These are phyloP conservation scores for Malus hybrid DNA, from an alignment of 331 rosid genomes.

Conservation along the genomic window DNA sequence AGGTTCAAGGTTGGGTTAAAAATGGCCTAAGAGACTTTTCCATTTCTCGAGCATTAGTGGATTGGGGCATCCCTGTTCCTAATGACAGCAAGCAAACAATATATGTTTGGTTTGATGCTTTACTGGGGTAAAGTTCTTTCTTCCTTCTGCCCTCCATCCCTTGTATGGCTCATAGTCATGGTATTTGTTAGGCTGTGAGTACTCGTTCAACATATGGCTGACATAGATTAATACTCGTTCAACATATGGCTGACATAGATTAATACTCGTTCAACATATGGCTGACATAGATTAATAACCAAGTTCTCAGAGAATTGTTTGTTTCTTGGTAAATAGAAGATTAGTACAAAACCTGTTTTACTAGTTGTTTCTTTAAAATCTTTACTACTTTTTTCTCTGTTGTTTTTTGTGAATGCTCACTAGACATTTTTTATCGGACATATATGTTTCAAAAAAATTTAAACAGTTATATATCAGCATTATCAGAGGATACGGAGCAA, in stretches of 20 bases:
- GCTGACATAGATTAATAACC: not conserved
- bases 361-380: not conserved
- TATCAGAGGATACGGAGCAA: slow-evolving; percentile 57
- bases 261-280: too few species aligned
- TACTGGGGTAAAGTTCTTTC: slow-evolving; percentile 66
- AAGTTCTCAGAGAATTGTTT: not conserved
- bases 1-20: slow-evolving; percentile 97
- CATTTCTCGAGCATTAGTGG: slow-evolving; percentile 92
- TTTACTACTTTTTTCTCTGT: not conserved
- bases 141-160: not conserved
- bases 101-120: slow-evolving; percentile 98
- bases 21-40: slow-evolving; percentile 88
- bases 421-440: not conserved
- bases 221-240: not conserved
- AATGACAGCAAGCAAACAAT: slow-evolving; percentile 80
- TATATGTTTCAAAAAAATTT: not conserved
- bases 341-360: not conserved
- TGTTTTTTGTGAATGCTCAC: slow-evolving; percentile 2
- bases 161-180: not conserved
- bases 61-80: slow-evolving; percentile 99
- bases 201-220: not conserved
- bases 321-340: not conserved
- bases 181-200: not conserved
- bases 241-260: too few species aligned
- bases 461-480: slow-evolving; percentile 83